Evolutionary conservation across 192 early-diverging fungal genomes (phyloP), one percentile per base, ranked within the genome.

Genomic region (Spizellomyces punctatus): DNA sequence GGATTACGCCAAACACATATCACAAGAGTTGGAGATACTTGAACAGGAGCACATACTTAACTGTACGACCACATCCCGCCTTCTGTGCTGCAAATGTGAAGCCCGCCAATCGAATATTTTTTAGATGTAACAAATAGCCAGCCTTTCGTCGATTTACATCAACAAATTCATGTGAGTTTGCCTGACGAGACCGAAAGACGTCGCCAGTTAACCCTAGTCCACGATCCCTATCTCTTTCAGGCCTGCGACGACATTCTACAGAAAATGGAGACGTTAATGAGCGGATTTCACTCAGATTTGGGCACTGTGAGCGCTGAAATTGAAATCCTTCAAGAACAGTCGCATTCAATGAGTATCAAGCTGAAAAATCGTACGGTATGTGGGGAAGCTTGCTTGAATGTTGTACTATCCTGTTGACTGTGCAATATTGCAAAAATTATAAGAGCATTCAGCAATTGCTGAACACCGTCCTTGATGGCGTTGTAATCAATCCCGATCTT

Each of bases 241-340:
- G 61, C 64, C 3, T 82, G 78, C 65, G 79, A 83, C 64, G 44
- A 21, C 22, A 74, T 97, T 47, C 80, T 98, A 44, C 89, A 78
- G 19, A 86, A 85, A 42, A 97, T 99, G 94, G 94, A 96, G 65
- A 79, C 81, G 43, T 79, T 95, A 19, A 82, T 99, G 49, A 88
- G 80, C 47, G 91, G 89, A 45, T 98, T 96, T 73, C 93, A 98
- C 64, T 85, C 83, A 49, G 92, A 94, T 73, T 83, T 99, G 17
- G 94, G 94, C 22, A 89, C 88, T 46, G 94, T 99, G 45, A 93
- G 90, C 68, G 82, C 82, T 46, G 95, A 97, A 66, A 99, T 99
- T 60, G 86, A 90, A 70, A 89, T 82, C 10, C 76, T 99, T 55
- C 95, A 99, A 75, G 88, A 89, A 58, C 85, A 93, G 63, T 94